A percentile compares a stretch with the other conserved stretches of the same genome.
Evolutionary conservation across 768 basidiomycete genomes (phyloP).

Genomic region (Lactarius evosmus): DNA sequence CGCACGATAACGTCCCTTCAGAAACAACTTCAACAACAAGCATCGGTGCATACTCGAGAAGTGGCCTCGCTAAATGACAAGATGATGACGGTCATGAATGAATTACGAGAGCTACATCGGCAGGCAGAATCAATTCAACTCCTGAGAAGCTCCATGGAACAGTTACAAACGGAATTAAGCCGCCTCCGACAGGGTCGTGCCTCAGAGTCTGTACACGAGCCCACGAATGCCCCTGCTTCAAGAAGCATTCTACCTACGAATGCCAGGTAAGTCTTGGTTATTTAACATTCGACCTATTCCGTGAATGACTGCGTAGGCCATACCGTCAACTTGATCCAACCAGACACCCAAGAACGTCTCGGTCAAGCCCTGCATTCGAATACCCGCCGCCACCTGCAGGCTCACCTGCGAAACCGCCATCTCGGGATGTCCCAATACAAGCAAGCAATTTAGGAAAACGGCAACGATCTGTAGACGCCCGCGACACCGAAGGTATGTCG

Average conservation of each 20-base stretch:
- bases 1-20: constrained; percentile 22
- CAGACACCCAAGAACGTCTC: constrained; percentile 5
- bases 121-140: constrained; percentile 25
- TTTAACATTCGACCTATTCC: background rate
- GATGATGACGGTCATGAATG: constrained; percentile 18
- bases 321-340: constrained; percentile 15
- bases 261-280: constrained; percentile 13
- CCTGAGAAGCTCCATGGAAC: constrained; percentile 23
- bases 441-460: constrained; percentile 60
- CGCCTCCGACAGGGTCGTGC: constrained; percentile 11
- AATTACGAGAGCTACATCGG: constrained; percentile 21
- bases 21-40: constrained; percentile 24
- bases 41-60: constrained; percentile 22
- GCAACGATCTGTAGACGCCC: constrained; percentile 49
- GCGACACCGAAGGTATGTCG: constrained; percentile 40
- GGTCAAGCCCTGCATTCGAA: constrained; percentile 26
- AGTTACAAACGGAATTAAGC: constrained; percentile 23
- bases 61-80: constrained; percentile 20
- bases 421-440: constrained; percentile 40
- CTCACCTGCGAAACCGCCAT: constrained; percentile 25
- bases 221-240: constrained; percentile 15
- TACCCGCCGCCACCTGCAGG: constrained; percentile 26
- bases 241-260: constrained; percentile 11
- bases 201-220: constrained; percentile 21
- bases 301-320: background rate